These are phyloP conservation scores for Xylariaceae sp. DNA, from an alignment of 2,329 filamentous ascomycete genomes.

Conservation along the genomic window DNA sequence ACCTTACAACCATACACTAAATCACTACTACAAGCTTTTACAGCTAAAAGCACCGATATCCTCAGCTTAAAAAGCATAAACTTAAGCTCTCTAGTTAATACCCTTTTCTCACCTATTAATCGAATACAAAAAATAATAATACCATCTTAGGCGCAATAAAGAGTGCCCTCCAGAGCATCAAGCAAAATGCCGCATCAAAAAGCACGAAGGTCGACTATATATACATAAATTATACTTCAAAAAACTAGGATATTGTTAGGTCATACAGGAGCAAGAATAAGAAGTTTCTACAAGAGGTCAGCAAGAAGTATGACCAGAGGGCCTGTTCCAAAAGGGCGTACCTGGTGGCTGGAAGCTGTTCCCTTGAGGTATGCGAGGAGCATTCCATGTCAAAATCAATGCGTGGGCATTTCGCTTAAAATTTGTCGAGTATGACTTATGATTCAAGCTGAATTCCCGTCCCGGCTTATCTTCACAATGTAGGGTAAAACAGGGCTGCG, in stretches of 20 bases:
- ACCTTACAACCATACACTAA: constrained; percentile 33
- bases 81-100: constrained; percentile 15
- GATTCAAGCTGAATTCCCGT: no score
- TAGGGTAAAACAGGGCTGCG: no score
- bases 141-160: constrained; percentile 8
- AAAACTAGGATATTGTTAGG: constrained; percentile 26
- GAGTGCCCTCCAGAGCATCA: constrained; percentile 10
- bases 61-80: constrained; percentile 14
- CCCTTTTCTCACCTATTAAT: constrained; percentile 20
- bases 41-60: constrained; percentile 4
- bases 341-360: constrained; percentile 34
- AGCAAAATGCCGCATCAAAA: constrained; percentile 6
- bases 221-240: constrained; percentile 34
- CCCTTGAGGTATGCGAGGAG: constrained; percentile 6
- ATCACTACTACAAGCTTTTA: constrained; percentile 29
- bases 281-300: constrained; percentile 25
- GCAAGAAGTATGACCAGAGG: constrained; percentile 36
- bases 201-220: constrained; percentile 10
- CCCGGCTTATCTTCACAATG: no score
- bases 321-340: constrained; percentile 36
- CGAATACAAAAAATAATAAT: constrained; percentile 16
- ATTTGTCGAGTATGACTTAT: no score
- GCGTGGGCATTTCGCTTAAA: no score
- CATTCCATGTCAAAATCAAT: no score
- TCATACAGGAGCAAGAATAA: constrained; percentile 30